Base-by-base conservation (phyloP, 2,329 filamentous ascomycete genomes). In the Lachnellula arida region DNA sequence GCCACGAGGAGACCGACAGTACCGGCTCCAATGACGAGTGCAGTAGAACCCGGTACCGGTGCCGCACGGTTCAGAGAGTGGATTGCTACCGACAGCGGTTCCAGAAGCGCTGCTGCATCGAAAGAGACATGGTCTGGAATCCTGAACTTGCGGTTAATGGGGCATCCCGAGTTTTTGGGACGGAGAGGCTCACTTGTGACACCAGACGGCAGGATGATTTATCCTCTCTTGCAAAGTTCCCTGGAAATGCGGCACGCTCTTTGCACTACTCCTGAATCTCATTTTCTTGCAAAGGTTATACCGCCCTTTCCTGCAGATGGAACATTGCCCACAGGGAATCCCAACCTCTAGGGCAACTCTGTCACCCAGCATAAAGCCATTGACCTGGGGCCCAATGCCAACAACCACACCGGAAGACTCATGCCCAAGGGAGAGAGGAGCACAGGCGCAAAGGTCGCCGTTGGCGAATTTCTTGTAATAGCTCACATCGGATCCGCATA, bases 251-350 rank as follows among this genome's bases (percentile, higher is more conserved):
- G 82, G 82, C n/a, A 81, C 76, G 39, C 77, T 81, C 68, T 84
- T 84, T 54, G 81, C 82, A 60, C 80, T 84, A 66, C 81, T 83
- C 63, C 82, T 75, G 68, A 86, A 86, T 44, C 78, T 76, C 76
- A 85, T 77, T 67, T 76, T 78, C 67, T 81, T 81, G 72, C 81
- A 85, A 15, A 85, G 75, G 61, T 85, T 85, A 67, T 85, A 86
- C 63, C 91, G 86, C 51, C 93, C 93, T 40, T 89, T 94, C 65
- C 95, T 78, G 75, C 92, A 97, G 44, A 91, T 89, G 72, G 92
- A 89, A 80, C 92, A 97, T 69, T 84, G 81, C 71, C 88, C 85
- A 81, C 93, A 97, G 71, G 93, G 91, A 66, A 97, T 84, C 74
- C 96, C 95, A 60, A 93, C 92, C 76, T 97, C 93, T 68, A 97